Evolutionary conservation across 2,329 filamentous ascomycete species (phyloP).

Genomic region (Seiridium unicorne): DNA sequence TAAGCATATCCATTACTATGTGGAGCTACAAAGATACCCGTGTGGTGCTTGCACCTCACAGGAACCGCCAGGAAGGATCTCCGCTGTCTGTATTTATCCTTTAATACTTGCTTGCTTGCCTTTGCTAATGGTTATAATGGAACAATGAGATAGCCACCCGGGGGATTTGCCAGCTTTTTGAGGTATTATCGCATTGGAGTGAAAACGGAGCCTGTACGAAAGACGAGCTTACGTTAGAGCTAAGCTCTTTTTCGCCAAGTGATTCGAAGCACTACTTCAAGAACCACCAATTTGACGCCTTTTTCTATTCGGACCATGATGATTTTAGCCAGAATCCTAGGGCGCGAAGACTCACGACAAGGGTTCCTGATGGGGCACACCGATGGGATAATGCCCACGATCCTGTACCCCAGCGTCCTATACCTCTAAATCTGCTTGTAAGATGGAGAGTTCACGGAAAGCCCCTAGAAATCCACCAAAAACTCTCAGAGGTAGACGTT

Average conservation of each 20-base stretch:
- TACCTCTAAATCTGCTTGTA: not conserved
- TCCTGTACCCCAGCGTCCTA: not conserved
- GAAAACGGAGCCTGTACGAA: not conserved
- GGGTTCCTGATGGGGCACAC: not conserved
- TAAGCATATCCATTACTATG: not conserved
- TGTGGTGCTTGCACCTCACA: not conserved
- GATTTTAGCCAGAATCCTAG: not conserved
- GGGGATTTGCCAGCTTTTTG: not conserved
- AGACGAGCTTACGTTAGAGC: not conserved
- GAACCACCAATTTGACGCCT: not conserved
- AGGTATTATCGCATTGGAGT: not conserved
- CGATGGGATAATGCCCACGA: not conserved
- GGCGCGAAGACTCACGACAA: not conserved
- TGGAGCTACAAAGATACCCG: not conserved
- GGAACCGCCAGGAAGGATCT: not conserved
- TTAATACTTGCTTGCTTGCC: not conserved
- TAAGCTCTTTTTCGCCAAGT: not conserved
- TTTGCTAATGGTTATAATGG: not conserved
- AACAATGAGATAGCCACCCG: not conserved
- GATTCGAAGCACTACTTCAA: not conserved
- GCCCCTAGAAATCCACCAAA: not conserved
- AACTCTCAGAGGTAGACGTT: not conserved
- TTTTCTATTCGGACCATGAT: not conserved
- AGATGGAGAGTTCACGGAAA: not conserved
- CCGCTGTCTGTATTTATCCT: not conserved